Percentiles rank a stretch among this genome's conserved stretches.
These are phyloP conservation scores for Ceratobasidium sp. DNA, from an alignment of 1,284 basidiomycete species.

Conservation along the genomic window DNA sequence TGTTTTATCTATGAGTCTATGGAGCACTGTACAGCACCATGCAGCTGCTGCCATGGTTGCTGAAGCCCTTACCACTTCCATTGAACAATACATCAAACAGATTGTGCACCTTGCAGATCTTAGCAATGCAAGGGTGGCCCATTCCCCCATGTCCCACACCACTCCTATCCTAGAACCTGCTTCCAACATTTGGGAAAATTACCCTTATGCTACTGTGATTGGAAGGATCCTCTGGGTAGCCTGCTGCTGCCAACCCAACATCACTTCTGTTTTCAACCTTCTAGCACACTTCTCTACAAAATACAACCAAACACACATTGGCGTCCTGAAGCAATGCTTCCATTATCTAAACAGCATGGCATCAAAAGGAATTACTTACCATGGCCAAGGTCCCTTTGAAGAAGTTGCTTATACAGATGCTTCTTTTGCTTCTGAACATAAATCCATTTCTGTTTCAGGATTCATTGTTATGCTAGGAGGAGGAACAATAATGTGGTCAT, in stretches of 20 bases:
- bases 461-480: constrained; percentile 20
- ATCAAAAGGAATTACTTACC: constrained; percentile 1
- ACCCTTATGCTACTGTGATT: not conserved
- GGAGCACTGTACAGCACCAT: too few relatives aligned
- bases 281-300: too few relatives aligned
- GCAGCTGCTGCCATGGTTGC: too few relatives aligned
- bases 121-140: constrained; percentile 13
- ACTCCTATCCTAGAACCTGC: not conserved
- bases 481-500: constrained; percentile 50
- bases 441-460: constrained; percentile 10
- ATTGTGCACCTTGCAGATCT: constrained; percentile 38
- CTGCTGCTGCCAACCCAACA: not conserved
- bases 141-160: not conserved
- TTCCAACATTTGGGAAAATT: not conserved
- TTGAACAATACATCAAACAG: constrained; percentile 23
- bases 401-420: constrained; percentile 29
- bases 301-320: too few relatives aligned
- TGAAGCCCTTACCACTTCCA: too few relatives aligned
- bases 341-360: not conserved
- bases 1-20: too few relatives aligned
- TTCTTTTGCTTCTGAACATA: constrained; percentile 46
- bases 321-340: too few relatives aligned
- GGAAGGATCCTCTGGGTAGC: not conserved
- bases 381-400: constrained; percentile 19
- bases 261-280: too few relatives aligned